Evolutionary conservation across 1,284 basidiomycete species (phyloP), one percentile per base, ranked within the genome.

Genomic region (Ganoderma sinense): DNA sequence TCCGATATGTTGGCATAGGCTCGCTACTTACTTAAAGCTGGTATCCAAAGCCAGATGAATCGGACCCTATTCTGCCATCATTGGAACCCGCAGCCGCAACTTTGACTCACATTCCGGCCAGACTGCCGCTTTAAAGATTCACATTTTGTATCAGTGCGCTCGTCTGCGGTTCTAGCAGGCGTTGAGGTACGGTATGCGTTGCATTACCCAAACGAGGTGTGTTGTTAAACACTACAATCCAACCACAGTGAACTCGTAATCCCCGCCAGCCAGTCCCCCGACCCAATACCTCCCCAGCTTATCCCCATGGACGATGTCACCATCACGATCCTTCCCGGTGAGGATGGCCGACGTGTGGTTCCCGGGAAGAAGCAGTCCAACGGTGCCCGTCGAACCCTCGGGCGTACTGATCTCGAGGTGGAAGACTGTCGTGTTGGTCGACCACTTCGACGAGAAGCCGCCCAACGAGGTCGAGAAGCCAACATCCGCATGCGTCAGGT

Each of bases 401-500:
- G 72, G 72, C 18, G 69, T 60, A 58, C 65, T 67, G 68, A 73
- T 69, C 10, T 66, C 45, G 55, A 73, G 65, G 20, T 45, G 43
- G 64, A 73, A 69, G 6, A 39, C 48, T 56, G 39, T 62, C 11
- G 26, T 51, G 16, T 41, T 41, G 11, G 31, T 43, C 7, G 66
- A 58, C 72, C 72, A 73, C 62, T 69, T 73, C 20, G 72, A 73
- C 48, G 72, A 71, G 69, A 73, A 71, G 23, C 43, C 53, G 60
- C 72, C 72, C n/a, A 59, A 61, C 48, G 65, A 33, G 8, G 72
- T 73, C 40, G 69, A 69, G 64, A 73, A 73, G 61, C 72, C 72
- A 3, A 66, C 56, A 67, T 73, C 72, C 41, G 66, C 72, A 39
- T 65, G 29, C 11, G 69, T 45, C 58, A 73, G 66, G 62, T 73